Conservation (phyloP, 1,284 basidiomycete species). For the Albatrellus sp. region DNA sequence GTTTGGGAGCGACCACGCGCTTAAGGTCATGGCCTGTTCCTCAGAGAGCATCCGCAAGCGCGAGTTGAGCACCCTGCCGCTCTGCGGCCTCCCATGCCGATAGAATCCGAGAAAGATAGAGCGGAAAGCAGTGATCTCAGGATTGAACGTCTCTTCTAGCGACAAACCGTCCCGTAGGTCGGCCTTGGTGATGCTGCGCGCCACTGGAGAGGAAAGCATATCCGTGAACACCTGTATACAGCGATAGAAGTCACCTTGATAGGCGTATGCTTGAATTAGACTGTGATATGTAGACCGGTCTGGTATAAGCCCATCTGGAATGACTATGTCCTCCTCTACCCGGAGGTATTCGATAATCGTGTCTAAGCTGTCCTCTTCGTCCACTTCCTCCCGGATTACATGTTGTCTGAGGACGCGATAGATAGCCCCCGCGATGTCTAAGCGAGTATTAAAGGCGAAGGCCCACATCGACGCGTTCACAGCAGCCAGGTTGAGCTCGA, state of each 20-base stretch:
- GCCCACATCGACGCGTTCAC: slow-evolving; percentile 59
- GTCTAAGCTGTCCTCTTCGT: slow-evolving; percentile 20
- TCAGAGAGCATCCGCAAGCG: not conserved
- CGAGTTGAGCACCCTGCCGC: not conserved
- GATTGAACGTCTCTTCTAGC: slow-evolving; percentile 18
- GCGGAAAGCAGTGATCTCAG: slow-evolving; percentile 47
- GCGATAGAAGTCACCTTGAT: slow-evolving; percentile 52
- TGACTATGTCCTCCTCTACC: slow-evolving; percentile 29
- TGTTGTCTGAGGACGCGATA: slow-evolving; percentile 54
- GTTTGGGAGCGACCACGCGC: slow-evolving; percentile 41
- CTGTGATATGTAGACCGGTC: slow-evolving; percentile 55
- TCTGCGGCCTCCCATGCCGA: slow-evolving; percentile 32
- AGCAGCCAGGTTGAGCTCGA: slow-evolving; percentile 49
- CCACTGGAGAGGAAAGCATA: slow-evolving; percentile 45
- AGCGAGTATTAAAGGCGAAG: slow-evolving; percentile 37
- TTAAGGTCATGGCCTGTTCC: slow-evolving; percentile 1
- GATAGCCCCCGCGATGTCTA: slow-evolving; percentile 45
- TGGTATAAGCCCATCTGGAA: slow-evolving; percentile 35
- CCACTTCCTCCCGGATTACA: slow-evolving; percentile 19
- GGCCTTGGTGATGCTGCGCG: not conserved
- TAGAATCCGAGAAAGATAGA: slow-evolving; percentile 70
- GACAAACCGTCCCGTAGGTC: not conserved
- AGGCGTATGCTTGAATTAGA: slow-evolving; percentile 58
- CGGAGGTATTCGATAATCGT: slow-evolving; percentile 22
- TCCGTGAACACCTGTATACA: slow-evolving; percentile 55